phyloP scores from a whole-genome alignment of 495 filamentous ascomycete genomes.

The Talaromyces stipitatus region DNA sequence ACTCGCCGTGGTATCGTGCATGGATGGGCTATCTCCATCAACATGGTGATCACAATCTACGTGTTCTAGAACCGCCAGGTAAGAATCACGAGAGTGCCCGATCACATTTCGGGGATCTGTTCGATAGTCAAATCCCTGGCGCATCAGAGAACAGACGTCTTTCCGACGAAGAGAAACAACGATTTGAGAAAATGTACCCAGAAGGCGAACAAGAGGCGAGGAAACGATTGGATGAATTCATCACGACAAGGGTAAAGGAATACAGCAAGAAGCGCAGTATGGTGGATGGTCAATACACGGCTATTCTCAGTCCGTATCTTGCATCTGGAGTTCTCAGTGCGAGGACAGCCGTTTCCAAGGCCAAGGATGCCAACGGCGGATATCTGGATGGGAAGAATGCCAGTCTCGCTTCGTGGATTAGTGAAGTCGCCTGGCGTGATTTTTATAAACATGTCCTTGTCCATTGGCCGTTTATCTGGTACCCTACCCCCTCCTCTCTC shows the following conservation, averaged over 20 bases:
- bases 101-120: constrained; percentile 48
- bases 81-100: constrained; percentile 53
- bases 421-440: constrained; percentile 85
- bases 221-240: constrained; percentile 59
- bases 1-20: constrained; percentile 69
- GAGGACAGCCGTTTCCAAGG: constrained; percentile 61
- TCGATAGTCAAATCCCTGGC: constrained; percentile 54
- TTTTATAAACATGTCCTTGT: constrained; percentile 87
- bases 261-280: constrained; percentile 59
- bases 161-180: constrained; percentile 47
- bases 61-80: constrained; percentile 48
- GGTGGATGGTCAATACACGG: constrained; percentile 55
- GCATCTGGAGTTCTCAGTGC: constrained; percentile 70
- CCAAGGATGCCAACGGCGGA: constrained; percentile 61
- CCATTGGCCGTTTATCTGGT: constrained; percentile 87
- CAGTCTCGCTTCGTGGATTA: constrained; percentile 72
- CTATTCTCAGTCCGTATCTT: constrained; percentile 71
- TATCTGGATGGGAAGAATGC: constrained; percentile 60
- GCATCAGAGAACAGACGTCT: constrained; percentile 60
- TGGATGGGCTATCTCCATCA: constrained; percentile 68
- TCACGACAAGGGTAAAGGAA: constrained; percentile 51
- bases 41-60: constrained; percentile 53
- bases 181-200: constrained; percentile 58
- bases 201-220: constrained; percentile 73
- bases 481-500: neutral